Evolutionary conservation across 306 rosid genomes (phyloP).

Genomic region (Amphicarpaea edgeworthii): DNA sequence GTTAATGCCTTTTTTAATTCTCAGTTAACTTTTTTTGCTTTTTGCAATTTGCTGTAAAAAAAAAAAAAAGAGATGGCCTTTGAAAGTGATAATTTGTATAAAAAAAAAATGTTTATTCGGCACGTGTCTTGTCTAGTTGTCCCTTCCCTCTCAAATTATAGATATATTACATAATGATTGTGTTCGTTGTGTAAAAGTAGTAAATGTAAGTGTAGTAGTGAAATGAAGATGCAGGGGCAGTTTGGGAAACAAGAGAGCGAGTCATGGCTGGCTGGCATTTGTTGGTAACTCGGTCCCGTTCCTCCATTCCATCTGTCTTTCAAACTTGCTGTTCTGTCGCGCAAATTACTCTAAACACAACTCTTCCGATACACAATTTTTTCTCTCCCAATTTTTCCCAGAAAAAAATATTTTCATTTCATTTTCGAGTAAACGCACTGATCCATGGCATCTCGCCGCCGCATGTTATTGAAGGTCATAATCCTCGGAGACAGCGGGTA

Average conservation of each 20-base stretch:
- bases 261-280: constrained; percentile 28
- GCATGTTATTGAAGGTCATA: constrained; percentile 96
- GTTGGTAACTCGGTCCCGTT: neutral
- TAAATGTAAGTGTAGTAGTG: neutral
- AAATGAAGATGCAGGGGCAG: constrained; percentile 32
- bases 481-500: constrained; percentile 99
- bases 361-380: constrained; percentile 27
- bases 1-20: too few relatives aligned
- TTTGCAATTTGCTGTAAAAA: too few relatives aligned
- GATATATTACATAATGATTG: too few relatives aligned
- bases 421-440: neutral
- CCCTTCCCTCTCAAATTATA: too few relatives aligned
- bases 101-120: too few relatives aligned
- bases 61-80: too few relatives aligned
- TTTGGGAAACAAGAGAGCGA: constrained; percentile 34
- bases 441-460: constrained; percentile 97
- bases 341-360: neutral
- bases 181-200: too few relatives aligned
- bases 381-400: constrained; percentile 12
- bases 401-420: neutral
- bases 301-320: constrained; percentile 51
- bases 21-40: too few relatives aligned
- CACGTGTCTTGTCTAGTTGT: too few relatives aligned
- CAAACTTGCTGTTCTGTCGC: constrained; percentile 32
- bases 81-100: too few relatives aligned